These are phyloP conservation scores for Polytrichum commune DNA, from an alignment of 225 moss, liverwort and hornwort species.

Conservation along the genomic window DNA sequence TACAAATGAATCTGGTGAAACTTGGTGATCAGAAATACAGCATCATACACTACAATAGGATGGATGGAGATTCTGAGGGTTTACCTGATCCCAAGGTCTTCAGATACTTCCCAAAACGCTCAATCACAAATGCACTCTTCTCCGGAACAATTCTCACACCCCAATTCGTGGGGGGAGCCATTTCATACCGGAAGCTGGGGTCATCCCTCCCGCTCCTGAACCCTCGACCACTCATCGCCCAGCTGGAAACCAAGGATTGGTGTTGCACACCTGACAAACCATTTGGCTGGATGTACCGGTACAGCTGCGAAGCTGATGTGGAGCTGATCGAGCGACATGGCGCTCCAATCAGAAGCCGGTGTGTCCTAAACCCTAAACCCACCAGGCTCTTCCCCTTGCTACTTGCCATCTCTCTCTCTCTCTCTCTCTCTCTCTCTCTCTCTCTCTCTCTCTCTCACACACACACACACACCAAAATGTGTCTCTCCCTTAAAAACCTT, in stretches of 20 bases:
- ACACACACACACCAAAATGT: too few relatives aligned
- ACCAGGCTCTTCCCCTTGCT: constrained; percentile 30
- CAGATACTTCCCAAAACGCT: constrained; percentile 96
- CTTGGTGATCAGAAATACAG: not conserved
- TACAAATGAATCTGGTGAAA: not conserved
- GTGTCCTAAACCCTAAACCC: constrained; percentile 33
- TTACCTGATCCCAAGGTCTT: constrained; percentile 88
- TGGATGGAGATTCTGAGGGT: not conserved
- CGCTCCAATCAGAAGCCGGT: constrained; percentile 3
- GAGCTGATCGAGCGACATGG: constrained; percentile 8
- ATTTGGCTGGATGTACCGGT: not conserved
- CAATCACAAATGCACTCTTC: constrained; percentile 98
- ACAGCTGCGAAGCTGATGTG: constrained; percentile 5
- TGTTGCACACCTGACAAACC: not conserved
- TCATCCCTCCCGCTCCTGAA: constrained; percentile 56
- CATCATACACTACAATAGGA: not conserved
- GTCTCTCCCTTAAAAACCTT: not conserved
- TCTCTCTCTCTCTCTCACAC: not conserved
- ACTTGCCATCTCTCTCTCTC: constrained; percentile 32
- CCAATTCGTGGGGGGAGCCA: constrained; percentile 90
- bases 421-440: not conserved
- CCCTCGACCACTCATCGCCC: constrained; percentile 24
- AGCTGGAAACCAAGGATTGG: constrained; percentile 15
- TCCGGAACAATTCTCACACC: constrained; percentile 96
- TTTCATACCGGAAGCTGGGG: constrained; percentile 76